A percentile compares a stretch with the other conserved stretches of the same genome.
phyloP scores from a whole-genome alignment of 1,139 yeast genomes.

The Williopsis jadinii region DNA sequence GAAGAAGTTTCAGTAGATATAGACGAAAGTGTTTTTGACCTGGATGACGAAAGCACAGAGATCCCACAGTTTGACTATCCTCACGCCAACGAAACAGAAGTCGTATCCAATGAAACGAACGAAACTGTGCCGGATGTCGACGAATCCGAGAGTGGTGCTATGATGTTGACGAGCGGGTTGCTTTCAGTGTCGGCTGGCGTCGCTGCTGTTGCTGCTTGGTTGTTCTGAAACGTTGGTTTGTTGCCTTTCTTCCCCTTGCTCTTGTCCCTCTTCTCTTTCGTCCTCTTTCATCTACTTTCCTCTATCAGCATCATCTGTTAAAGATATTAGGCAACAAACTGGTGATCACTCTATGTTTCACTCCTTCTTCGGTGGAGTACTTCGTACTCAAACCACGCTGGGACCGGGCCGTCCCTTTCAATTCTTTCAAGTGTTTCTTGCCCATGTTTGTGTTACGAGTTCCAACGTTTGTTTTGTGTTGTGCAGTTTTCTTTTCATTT shows the following conservation, averaged over 20 bases:
- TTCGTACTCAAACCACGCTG: no score
- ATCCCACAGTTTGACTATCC: constrained; percentile 1
- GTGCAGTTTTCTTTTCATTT: no score
- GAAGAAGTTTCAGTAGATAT: constrained; percentile 12
- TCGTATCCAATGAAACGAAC: constrained; percentile 4
- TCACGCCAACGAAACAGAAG: constrained; percentile 1
- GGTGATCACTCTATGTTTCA: no score
- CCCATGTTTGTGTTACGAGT: no score
- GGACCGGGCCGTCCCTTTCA: no score
- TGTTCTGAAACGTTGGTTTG: background rate
- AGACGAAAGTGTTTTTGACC: constrained; percentile 3
- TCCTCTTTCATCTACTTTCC: background rate
- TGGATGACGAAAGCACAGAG: constrained; percentile 2
- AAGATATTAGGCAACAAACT: no score
- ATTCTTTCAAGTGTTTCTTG: no score
- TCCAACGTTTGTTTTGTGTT: no score
- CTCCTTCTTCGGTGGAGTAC: no score
- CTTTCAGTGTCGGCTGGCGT: constrained; percentile 10
- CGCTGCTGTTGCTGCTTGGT: background rate
- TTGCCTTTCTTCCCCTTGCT: background rate
- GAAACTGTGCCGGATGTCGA: constrained; percentile 6
- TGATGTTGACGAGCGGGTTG: constrained; percentile 7
- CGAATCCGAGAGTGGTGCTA: constrained; percentile 11
- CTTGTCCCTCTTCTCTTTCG: background rate
- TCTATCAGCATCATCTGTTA: background rate